A percentile compares a stretch with the other conserved stretches of the same genome.
These are phyloP conservation scores for Podospora bellae-mahoneyi DNA, from an alignment of 495 filamentous ascomycete genomes.

Conservation along the genomic window DNA sequence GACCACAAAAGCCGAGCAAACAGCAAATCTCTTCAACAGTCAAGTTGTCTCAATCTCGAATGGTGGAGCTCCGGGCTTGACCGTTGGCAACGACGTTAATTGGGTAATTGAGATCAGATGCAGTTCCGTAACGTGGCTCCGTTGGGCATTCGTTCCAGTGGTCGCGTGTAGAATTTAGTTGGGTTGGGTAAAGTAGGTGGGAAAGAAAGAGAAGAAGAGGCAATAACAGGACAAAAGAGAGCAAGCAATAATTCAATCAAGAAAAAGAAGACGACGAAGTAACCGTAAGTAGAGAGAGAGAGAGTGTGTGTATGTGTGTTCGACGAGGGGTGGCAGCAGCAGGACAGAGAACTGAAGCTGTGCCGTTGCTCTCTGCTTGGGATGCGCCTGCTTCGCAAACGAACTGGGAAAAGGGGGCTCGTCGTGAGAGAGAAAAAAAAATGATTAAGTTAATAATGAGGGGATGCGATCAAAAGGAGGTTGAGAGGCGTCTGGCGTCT, in stretches of 20 bases:
- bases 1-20: neutral
- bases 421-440: neutral
- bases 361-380: neutral
- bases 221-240: neutral
- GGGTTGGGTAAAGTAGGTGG: neutral
- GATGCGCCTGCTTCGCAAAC: neutral
- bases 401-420: neutral
- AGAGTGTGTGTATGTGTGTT: neutral
- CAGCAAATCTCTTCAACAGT: neutral
- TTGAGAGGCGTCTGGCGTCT: slow-evolving; percentile 4
- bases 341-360: slow-evolving; percentile 1
- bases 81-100: slow-evolving; percentile 8
- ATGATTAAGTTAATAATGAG: slow-evolving; percentile 4
- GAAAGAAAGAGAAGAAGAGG: neutral
- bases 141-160: neutral
- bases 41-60: slow-evolving; percentile 10
- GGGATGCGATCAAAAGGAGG: slow-evolving; percentile 7
- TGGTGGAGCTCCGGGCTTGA: slow-evolving; percentile 18
- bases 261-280: slow-evolving; percentile 3
- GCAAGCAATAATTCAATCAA: neutral
- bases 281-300: neutral
- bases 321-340: neutral
- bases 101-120: slow-evolving; percentile 1
- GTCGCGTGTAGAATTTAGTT: neutral
- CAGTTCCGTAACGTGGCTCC: neutral